A percentile compares a stretch with the other conserved stretches of the same genome.
phyloP scores from a whole-genome alignment of 441 rosid genomes.

The Euphorbia schlechtendalii region DNA sequence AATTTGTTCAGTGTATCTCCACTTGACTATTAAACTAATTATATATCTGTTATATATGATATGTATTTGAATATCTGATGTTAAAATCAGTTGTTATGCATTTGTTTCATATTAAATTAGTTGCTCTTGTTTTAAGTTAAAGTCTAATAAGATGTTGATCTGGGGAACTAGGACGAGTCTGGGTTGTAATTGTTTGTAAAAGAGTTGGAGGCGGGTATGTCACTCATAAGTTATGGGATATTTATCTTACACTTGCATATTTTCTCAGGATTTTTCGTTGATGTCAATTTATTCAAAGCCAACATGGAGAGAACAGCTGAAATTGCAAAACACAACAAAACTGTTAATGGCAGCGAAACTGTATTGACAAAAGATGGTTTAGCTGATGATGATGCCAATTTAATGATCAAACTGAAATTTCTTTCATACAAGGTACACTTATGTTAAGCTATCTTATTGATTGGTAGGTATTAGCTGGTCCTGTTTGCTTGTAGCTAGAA shows the following conservation, averaged over 20 bases:
- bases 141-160: not conserved
- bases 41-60: not conserved
- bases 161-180: conserved; percentile 3
- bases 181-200: not conserved
- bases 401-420: conserved; percentile 91
- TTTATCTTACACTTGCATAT: conserved; percentile 16
- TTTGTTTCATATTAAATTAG: not conserved
- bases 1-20: not conserved
- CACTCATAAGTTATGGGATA: not conserved
- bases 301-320: conserved; percentile 53
- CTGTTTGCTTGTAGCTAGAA: conserved; percentile 5
- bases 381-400: conserved; percentile 86
- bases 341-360: conserved; percentile 35
- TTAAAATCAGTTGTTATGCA: not conserved
- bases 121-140: not conserved
- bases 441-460: not conserved
- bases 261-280: conserved; percentile 78
- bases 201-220: not conserved
- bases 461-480: not conserved
- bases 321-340: conserved; percentile 39
- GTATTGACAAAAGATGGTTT: conserved; percentile 39
- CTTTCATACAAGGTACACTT: conserved; percentile 83
- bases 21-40: not conserved
- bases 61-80: not conserved
- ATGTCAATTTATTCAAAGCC: conserved; percentile 79